Percentiles rank a stretch among this genome's conserved stretches.
Evolutionary conservation across 2,329 filamentous ascomycete species (phyloP).

Genomic region (Pseudogymnoascus sp.): DNA sequence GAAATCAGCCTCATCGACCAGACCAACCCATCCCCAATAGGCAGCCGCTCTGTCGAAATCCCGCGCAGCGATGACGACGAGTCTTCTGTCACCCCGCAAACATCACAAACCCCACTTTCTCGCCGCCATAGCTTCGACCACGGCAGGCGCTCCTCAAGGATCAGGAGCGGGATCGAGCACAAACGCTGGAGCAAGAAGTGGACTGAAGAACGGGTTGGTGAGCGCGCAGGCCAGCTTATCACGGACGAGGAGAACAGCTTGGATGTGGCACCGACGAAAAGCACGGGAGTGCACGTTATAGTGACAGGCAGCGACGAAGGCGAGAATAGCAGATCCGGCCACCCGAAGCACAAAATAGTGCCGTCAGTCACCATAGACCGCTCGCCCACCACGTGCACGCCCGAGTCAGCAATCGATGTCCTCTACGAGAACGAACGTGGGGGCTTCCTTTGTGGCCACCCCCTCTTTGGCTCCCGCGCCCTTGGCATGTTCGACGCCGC

Average conservation of each 20-base stretch:
- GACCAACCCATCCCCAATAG: constrained; percentile 14
- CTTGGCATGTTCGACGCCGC: constrained; percentile 79
- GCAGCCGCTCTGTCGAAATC: constrained; percentile 17
- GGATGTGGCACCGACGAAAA: neutral
- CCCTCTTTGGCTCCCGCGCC: constrained; percentile 81
- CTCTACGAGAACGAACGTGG: constrained; percentile 95
- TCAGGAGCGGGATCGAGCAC: neutral
- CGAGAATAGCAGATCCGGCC: neutral
- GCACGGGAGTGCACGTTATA: neutral
- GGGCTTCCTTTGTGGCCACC: constrained; percentile 77
- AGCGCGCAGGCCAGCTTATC: neutral
- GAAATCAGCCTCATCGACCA: constrained; percentile 61
- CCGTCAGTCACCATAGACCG: neutral
- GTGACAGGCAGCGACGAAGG: neutral
- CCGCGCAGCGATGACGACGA: neutral
- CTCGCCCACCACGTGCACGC: constrained; percentile 24
- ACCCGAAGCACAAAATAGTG: neutral
- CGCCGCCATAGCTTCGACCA: constrained; percentile 4
- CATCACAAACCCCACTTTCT: constrained; percentile 1
- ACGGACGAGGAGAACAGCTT: neutral
- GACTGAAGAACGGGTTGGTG: neutral
- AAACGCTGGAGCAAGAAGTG: constrained; percentile 9
- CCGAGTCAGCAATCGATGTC: constrained; percentile 64
- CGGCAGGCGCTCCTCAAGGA: neutral
- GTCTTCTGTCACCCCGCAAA: neutral